Base-by-base conservation (phyloP, 2,329 filamentous ascomycete species). In the Beauveria brongniartii region DNA sequence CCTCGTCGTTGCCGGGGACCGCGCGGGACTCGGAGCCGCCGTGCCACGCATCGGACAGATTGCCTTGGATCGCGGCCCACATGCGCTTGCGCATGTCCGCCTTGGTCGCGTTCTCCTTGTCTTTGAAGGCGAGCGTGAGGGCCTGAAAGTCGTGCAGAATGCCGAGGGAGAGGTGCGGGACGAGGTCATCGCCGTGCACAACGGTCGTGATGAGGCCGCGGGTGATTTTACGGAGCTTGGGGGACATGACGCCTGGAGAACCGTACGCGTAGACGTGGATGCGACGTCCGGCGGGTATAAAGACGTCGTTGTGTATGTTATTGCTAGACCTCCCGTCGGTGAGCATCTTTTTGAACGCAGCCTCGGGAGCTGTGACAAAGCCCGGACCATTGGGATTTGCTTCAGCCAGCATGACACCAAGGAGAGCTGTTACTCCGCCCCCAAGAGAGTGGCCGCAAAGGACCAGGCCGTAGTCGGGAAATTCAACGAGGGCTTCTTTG, bases 241-340 rank as follows among this genome's bases (percentile, higher is more conserved):
- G 79, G 0, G 87, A 90, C 81, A 92, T 84, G 16, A 87, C 88
- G 0, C 87, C 83, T 0, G 89, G 88, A 1, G 89, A 86, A 0
- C 89, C 89, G 69, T 91, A 92, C 7, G 89, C 87, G 69, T 90
- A 92, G 14, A 91, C 89, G 66, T 92, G 89, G 22, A 92, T 88
- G 3, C 87, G 86, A 0, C 89, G 82, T 18, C 86, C 84, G 0
- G 86, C 67, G 0, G 89, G 89, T 0, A 92, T 78, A 20, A 77
- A 80, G 37, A 84, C 72, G 20, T 75, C 72, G 16, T 69, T 65
- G 34, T 67, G 63, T 2, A 63, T 66, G n/a, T 64, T 55, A 30
- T 65, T 66, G 1, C 68, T 66, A 3, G 71, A 63, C 6, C 72
- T 67, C 3, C 69, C 65, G 26, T 74, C 66, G 2, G 73, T 68